phyloP scores from a whole-genome alignment of 495 filamentous ascomycete species.

The Copromyces sp. region DNA sequence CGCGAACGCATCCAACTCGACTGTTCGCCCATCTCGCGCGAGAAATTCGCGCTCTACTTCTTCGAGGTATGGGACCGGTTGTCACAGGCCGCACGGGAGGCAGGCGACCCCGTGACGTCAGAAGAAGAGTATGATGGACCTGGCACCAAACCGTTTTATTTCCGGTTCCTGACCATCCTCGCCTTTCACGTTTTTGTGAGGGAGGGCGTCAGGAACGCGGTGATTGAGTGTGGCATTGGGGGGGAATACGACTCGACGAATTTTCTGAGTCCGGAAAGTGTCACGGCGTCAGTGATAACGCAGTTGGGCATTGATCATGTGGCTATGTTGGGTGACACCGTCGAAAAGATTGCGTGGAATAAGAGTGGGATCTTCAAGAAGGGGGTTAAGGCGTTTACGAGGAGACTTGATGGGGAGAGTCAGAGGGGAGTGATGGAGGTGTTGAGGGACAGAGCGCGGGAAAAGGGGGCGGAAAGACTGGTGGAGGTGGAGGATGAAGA shows the following conservation, averaged over 20 bases:
- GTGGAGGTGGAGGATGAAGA: slow-evolving; percentile 25
- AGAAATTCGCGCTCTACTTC: slow-evolving; percentile 50
- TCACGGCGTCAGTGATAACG: slow-evolving; percentile 32
- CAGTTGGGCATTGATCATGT: slow-evolving; percentile 43
- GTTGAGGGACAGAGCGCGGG: slow-evolving; percentile 25
- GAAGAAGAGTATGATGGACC: slow-evolving; percentile 19
- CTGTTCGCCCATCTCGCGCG: slow-evolving; percentile 36
- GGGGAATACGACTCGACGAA: slow-evolving; percentile 45
- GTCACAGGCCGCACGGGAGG: slow-evolving; percentile 25
- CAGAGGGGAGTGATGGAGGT: slow-evolving; percentile 24
- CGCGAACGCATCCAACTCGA: slow-evolving; percentile 58
- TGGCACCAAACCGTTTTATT: slow-evolving; percentile 44
- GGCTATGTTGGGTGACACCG: slow-evolving; percentile 35
- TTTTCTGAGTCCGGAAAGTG: slow-evolving; percentile 22
- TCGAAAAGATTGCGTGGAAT: slow-evolving; percentile 43
- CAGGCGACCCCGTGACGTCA: slow-evolving; percentile 3
- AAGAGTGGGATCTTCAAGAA: slow-evolving; percentile 41
- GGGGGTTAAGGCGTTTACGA: slow-evolving; percentile 31
- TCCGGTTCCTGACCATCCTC: slow-evolving; percentile 43
- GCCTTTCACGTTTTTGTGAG: slow-evolving; percentile 34
- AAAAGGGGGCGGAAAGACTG: slow-evolving; percentile 23
- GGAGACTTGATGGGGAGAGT: slow-evolving; percentile 6
- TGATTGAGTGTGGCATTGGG: slow-evolving; percentile 42
- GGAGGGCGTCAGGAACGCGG: slow-evolving; percentile 31
- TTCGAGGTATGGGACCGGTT: slow-evolving; percentile 57